Evolutionary conservation across 2,329 filamentous ascomycete genomes (phyloP).

Genomic region (Sporothrix inflata): DNA sequence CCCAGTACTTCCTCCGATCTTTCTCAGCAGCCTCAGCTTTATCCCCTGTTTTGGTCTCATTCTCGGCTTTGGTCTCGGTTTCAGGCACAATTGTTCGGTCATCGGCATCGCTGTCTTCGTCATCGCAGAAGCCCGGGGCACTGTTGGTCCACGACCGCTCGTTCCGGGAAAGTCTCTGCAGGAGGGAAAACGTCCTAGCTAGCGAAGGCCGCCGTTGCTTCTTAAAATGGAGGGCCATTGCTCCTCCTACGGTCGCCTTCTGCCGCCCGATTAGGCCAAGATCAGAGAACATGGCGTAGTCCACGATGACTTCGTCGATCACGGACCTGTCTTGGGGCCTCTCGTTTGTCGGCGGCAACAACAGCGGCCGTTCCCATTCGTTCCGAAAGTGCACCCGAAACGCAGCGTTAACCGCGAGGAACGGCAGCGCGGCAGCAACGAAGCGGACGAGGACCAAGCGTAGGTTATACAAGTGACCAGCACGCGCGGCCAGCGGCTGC

Average conservation of each 20-base stretch:
- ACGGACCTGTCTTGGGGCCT: background rate
- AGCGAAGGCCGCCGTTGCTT: background rate
- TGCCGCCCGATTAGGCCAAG: background rate
- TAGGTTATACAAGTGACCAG: constrained; percentile 32
- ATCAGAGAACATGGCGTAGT: constrained; percentile 17
- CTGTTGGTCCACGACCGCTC: constrained; percentile 10
- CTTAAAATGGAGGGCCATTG: background rate
- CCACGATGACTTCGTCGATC: constrained; percentile 5
- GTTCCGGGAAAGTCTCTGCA: background rate
- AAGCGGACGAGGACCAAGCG: constrained; percentile 37
- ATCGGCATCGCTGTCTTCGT: background rate
- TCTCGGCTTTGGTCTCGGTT: background rate
- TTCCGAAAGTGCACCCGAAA: constrained; percentile 34
- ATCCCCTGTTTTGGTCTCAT: background rate
- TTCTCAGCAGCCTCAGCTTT: background rate
- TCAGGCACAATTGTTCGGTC: background rate
- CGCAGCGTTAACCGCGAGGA: constrained; percentile 34
- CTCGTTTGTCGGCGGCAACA: background rate
- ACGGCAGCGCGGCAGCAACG: constrained; percentile 35
- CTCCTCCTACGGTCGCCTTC: background rate
- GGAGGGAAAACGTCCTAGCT: background rate
- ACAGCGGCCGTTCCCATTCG: constrained; percentile 30
- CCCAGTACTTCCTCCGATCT: background rate
- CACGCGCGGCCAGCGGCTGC: constrained; percentile 33
- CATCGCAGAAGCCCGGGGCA: background rate